Evolutionary conservation across 768 basidiomycete genomes (phyloP).

Genomic region (Lyophyllum semitale): DNA sequence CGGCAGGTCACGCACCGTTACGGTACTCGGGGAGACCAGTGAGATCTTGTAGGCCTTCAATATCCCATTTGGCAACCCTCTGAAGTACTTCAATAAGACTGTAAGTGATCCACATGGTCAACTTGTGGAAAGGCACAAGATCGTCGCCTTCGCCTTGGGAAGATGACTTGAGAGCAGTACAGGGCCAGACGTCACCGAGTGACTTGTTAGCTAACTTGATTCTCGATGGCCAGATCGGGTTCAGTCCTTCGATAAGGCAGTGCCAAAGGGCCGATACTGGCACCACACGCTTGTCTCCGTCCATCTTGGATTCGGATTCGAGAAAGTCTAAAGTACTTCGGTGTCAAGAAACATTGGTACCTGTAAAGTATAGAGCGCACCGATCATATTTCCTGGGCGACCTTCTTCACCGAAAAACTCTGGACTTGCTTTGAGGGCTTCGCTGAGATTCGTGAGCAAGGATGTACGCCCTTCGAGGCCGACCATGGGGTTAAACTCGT

Average conservation of each 20-base stretch:
- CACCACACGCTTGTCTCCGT: conserved; percentile 46
- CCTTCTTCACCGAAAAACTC: conserved; percentile 74
- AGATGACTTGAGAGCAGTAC: conserved; percentile 45
- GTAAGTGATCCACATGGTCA: conserved; percentile 93
- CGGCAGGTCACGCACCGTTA: conserved; percentile 56
- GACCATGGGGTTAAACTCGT: conserved; percentile 78
- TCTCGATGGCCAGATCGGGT: conserved; percentile 89
- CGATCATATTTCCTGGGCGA: conserved; percentile 81
- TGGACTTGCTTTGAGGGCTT: conserved; percentile 66
- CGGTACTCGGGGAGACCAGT: conserved; percentile 96
- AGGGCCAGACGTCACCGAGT: conserved; percentile 95
- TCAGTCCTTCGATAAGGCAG: conserved; percentile 77
- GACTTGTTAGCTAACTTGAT: conserved; percentile 64
- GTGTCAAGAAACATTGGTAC: neutral
- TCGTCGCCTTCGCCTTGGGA: conserved; percentile 54
- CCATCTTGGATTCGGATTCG: conserved; percentile 49
- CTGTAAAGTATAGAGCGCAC: conserved; percentile 37
- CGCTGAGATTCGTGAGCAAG: conserved; percentile 71
- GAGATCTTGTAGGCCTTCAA: conserved; percentile 82
- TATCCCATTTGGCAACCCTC: conserved; percentile 72
- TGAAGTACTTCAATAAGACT: conserved; percentile 85
- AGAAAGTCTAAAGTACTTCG: conserved; percentile 59
- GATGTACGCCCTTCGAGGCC: conserved; percentile 86
- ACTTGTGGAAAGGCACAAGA: conserved; percentile 93
- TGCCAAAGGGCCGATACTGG: conserved; percentile 82